Conservation (phyloP, 2,329 filamentous ascomycete species). For the Drechmeria coniospora region DNA sequence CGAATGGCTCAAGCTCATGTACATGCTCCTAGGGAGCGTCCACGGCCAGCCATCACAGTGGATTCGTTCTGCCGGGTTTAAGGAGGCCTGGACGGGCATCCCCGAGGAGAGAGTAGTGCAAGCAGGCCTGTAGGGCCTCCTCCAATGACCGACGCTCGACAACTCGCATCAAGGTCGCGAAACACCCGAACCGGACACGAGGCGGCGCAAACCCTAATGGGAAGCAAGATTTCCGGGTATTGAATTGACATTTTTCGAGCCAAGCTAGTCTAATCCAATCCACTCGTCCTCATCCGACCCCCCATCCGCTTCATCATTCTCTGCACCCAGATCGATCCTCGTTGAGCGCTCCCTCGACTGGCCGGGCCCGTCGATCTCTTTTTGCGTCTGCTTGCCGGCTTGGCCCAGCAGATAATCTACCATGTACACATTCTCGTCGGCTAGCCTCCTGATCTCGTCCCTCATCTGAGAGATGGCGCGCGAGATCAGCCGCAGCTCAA, state of each 20-base stretch:
- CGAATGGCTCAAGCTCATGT: conserved; percentile 44
- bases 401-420: conserved; percentile 64
- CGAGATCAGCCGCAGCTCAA: conserved; percentile 71
- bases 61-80: conserved; percentile 47
- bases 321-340: conserved; percentile 14
- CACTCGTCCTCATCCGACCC: conserved; percentile 28
- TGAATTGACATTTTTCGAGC: no score
- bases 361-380: conserved; percentile 8
- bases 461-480: conserved; percentile 68
- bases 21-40: conserved; percentile 47
- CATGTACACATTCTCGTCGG: conserved; percentile 79
- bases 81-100: conserved; percentile 45
- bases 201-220: no score
- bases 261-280: conserved; percentile 35
- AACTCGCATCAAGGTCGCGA: no score
- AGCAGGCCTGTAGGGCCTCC: background rate
- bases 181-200: no score
- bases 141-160: background rate
- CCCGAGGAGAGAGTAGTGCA: conserved; percentile 5
- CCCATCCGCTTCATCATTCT: conserved; percentile 16
- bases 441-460: conserved; percentile 65
- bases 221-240: no score
- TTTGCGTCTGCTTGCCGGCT: conserved; percentile 17
- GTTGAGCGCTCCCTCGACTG: conserved; percentile 7
- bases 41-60: conserved; percentile 37